A percentile compares a stretch with the other conserved stretches of the same genome.
These are phyloP conservation scores for Sechiopsis laciniata DNA, from an alignment of 306 rosid species.

Conservation along the genomic window DNA sequence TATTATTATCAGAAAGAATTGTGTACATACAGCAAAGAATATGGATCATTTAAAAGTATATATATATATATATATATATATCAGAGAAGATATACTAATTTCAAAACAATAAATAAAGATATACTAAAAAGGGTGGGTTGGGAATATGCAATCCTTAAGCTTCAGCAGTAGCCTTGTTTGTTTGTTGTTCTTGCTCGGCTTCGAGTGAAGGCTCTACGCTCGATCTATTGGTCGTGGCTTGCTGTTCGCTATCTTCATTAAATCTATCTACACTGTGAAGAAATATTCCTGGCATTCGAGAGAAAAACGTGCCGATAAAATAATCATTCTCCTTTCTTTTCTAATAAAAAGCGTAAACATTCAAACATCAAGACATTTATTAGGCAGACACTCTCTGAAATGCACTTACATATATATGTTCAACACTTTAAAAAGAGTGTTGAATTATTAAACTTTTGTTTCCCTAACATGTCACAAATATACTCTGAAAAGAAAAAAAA, in stretches of 20 bases:
- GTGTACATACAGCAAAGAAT: not conserved
- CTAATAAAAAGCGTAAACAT: not conserved
- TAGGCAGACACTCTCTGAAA: not conserved
- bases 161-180: not conserved
- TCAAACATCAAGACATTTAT: too few species aligned
- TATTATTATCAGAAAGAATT: not conserved
- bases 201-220: conserved; percentile 45
- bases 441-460: too few species aligned
- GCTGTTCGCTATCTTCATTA: conserved; percentile 41
- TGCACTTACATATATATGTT: not conserved
- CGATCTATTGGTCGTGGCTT: conserved; percentile 25
- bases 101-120: too few species aligned
- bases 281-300: conserved; percentile 41
- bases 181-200: conserved; percentile 23
- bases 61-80: not conserved
- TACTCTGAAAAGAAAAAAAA: too few species aligned
- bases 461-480: too few species aligned
- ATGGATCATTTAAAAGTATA: not conserved
- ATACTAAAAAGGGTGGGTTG: not conserved
- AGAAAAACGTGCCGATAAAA: not conserved
- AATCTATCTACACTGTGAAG: conserved; percentile 52
- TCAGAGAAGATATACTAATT: not conserved
- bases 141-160: conserved; percentile 1
- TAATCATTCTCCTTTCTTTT: not conserved
- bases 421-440: not conserved